Evolutionary conservation across 371 early-diverging fungal species (phyloP), one percentile per base, ranked within the genome.

Genomic region (Furculomyces boomerangus): DNA sequence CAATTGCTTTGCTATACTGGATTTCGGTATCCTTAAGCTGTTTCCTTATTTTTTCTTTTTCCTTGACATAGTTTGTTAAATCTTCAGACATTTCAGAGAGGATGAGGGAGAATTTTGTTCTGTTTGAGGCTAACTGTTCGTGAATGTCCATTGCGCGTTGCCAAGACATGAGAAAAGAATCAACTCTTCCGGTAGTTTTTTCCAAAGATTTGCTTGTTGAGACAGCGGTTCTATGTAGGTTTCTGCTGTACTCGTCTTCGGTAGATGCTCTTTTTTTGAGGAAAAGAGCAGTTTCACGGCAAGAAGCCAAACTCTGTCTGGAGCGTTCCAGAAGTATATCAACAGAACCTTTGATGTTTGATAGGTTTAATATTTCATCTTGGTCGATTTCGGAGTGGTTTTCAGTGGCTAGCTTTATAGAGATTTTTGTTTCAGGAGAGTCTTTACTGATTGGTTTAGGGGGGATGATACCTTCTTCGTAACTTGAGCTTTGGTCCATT

Each of bases 71-170:
- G 50, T 55, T 66, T 54, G 52, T 63, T 48, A 68, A 28, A 27
- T 66, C 61, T 25, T 68, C 66, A 7, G 68, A 59, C 68, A 68
- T 68, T 27, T 68, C 66, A 1, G 54, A 41, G 7, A 68, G 55
- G 8, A 63, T 65, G 14, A 66, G 58, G 0, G 66, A 63, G 26
- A 68, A 66, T 47, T 68, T 66, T 58, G 63, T 66, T 37, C 66
- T 62, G 55, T 66, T 68, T 30, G 68, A 54, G 10, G 66, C 68
- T 50, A 68, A 28, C 3, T 63, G 62, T 49, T 66, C 68, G 55
- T 68, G 68, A n/a, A 60, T 56, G 26, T 68, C 68, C n/a, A 68
- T 60, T n/a, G 63, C 54, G 3, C 60, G 56, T 55, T 66, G 67
- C 68, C 68, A 68, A 16, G 31, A 48, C 13, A 41, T 10, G 18